phyloP scores from a whole-genome alignment of 345 rosid species.

The Boechera retrofracta region DNA sequence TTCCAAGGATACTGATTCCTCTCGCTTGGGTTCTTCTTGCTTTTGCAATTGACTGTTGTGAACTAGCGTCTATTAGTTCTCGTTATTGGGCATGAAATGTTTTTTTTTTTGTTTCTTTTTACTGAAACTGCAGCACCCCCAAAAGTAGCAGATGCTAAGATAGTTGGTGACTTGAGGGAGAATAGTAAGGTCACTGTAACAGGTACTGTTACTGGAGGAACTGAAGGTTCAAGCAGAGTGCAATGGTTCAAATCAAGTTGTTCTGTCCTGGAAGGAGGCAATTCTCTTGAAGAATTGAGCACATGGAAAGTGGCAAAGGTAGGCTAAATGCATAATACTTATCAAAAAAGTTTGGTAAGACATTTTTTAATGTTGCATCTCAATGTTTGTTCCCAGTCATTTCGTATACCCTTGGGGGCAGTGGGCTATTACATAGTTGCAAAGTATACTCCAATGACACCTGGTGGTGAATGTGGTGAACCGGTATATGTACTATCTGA shows the following conservation, averaged over 20 bases:
- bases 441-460: constrained; percentile 88
- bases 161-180: constrained; percentile 86
- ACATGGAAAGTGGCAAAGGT: constrained; percentile 93
- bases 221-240: constrained; percentile 93
- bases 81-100: constrained; percentile 11
- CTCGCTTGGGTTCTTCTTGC: constrained; percentile 18
- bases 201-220: constrained; percentile 86
- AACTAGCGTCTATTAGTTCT: constrained; percentile 29
- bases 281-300: constrained; percentile 81
- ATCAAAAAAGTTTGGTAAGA: constrained; percentile 13
- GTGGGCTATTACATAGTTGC: constrained; percentile 82
- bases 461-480: constrained; percentile 89
- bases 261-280: constrained; percentile 57
- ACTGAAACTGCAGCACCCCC: constrained; percentile 82
- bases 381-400: constrained; percentile 60
- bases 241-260: constrained; percentile 89
- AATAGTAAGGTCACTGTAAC: constrained; percentile 84
- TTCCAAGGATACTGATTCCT: constrained; percentile 25
- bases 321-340: constrained; percentile 22
- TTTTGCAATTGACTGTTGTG: constrained; percentile 16
- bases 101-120: not conserved
- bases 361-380: constrained; percentile 25
- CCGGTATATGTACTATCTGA: constrained; percentile 77
- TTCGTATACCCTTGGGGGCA: constrained; percentile 94
- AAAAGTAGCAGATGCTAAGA: constrained; percentile 81